These are phyloP conservation scores for Tolypocladium pustulatum DNA, from an alignment of 2,329 filamentous ascomycete genomes.

Conservation along the genomic window DNA sequence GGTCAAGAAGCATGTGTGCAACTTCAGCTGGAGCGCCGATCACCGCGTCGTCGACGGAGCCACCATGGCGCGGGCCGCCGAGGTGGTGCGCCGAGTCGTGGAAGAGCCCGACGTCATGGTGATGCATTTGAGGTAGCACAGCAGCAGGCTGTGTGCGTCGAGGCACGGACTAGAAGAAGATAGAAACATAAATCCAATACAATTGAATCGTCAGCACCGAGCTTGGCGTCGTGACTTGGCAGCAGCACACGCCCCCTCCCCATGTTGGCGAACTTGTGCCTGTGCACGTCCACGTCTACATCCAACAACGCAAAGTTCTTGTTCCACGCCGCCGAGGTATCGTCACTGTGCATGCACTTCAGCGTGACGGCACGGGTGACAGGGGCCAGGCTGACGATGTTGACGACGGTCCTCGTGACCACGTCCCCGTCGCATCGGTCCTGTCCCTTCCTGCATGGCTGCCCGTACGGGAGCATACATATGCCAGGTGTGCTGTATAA, in stretches of 20 bases:
- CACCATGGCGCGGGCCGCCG: slow-evolving; percentile 84
- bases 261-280: not conserved
- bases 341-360: not conserved
- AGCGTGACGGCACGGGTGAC: not conserved
- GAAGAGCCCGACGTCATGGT: slow-evolving; percentile 85
- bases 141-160: not conserved
- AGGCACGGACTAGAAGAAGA: not conserved
- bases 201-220: not conserved
- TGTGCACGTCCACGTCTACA: not conserved
- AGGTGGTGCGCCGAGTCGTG: slow-evolving; percentile 64
- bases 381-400: not conserved
- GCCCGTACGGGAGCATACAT: not conserved
- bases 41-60: slow-evolving; percentile 91
- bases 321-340: not conserved
- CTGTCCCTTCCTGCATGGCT: not conserved
- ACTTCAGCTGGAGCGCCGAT: slow-evolving; percentile 95
- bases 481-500: not conserved
- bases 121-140: slow-evolving; percentile 58
- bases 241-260: not conserved
- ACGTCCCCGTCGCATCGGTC: not conserved
- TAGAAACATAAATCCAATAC: not conserved
- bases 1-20: slow-evolving; percentile 67
- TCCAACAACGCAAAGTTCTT: not conserved
- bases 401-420: not conserved
- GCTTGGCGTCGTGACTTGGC: not conserved